Conservation (phyloP, 768 basidiomycete species). For the Mycena albidolilacea region DNA sequence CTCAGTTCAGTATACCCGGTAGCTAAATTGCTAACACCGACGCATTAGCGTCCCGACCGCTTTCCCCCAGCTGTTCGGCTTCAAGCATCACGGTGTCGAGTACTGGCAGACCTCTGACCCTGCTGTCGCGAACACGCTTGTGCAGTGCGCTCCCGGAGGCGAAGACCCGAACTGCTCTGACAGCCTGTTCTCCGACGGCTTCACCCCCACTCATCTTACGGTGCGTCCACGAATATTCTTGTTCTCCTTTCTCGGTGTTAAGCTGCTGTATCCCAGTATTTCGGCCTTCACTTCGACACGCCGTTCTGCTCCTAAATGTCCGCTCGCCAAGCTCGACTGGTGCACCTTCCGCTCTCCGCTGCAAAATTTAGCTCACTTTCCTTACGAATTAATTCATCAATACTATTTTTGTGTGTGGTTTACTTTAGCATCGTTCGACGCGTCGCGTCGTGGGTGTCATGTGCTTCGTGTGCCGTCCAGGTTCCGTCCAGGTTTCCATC, state of each 20-base stretch:
- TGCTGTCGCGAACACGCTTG: not conserved
- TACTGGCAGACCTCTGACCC: constrained; percentile 2
- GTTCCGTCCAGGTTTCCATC: not conserved
- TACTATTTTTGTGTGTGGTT: not conserved
- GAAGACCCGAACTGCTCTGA: too few species aligned
- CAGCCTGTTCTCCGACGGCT: not conserved
- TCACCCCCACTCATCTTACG: constrained; percentile 1
- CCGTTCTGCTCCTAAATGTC: not conserved
- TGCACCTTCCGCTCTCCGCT: not conserved
- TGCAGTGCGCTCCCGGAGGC: not conserved
- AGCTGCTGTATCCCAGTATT: not conserved
- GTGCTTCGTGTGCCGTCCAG: not conserved
- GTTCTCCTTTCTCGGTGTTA: not conserved
- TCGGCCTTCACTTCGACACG: not conserved
- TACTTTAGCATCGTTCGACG: not conserved
- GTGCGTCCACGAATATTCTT: not conserved
- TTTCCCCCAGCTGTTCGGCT: not conserved
- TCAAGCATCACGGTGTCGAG: not conserved
- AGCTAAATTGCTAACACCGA: too few species aligned
- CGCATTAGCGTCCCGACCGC: not conserved
- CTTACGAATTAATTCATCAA: not conserved
- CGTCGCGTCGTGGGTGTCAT: not conserved
- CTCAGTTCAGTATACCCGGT: not conserved
- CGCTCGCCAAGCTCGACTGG: not conserved
- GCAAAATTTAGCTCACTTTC: not conserved